These are phyloP conservation scores for Hortiboletus flavorubellus DNA, from an alignment of 768 basidiomycete genomes.

Conservation along the genomic window DNA sequence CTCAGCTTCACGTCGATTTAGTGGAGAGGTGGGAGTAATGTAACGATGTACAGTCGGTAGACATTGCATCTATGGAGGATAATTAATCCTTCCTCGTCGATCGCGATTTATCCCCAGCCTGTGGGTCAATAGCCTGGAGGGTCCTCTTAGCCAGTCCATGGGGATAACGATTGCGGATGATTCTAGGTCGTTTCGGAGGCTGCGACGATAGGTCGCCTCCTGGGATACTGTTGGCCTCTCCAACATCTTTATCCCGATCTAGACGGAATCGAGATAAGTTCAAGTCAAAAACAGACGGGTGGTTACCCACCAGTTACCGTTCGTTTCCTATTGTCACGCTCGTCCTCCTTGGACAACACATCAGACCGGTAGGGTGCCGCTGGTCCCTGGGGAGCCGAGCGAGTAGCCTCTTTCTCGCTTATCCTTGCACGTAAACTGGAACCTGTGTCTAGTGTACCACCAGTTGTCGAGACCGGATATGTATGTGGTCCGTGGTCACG, in stretches of 20 bases:
- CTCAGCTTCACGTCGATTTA: conserved; percentile 10
- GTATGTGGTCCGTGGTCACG: conserved; percentile 31
- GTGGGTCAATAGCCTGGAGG: conserved; percentile 56
- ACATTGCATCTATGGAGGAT: conserved; percentile 1
- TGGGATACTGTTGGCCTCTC: conserved; percentile 34
- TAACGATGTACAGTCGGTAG: conserved; percentile 13
- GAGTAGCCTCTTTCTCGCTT: conserved; percentile 53
- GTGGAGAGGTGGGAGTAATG: conserved; percentile 14
- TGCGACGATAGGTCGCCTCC: conserved; percentile 38
- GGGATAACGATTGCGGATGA: conserved; percentile 52
- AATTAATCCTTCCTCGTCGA: conserved; percentile 51
- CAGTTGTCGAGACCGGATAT: conserved; percentile 19
- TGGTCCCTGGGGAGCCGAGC: conserved; percentile 39
- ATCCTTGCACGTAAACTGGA: conserved; percentile 55
- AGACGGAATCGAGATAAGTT: conserved; percentile 4
- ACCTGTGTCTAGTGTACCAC: conserved; percentile 21
- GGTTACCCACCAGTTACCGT: conserved; percentile 56
- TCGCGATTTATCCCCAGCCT: conserved; percentile 54
- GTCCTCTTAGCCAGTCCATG: conserved; percentile 54
- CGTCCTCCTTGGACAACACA: conserved; percentile 51
- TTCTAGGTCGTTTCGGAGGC: conserved; percentile 58
- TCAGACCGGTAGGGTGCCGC: conserved; percentile 45
- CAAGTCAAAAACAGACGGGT: background rate
- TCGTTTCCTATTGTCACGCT: conserved; percentile 67
- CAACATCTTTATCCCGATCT: conserved; percentile 66